Base-by-base conservation (phyloP, 1,284 basidiomycete species). In the Singerocomus rubriflavus region DNA sequence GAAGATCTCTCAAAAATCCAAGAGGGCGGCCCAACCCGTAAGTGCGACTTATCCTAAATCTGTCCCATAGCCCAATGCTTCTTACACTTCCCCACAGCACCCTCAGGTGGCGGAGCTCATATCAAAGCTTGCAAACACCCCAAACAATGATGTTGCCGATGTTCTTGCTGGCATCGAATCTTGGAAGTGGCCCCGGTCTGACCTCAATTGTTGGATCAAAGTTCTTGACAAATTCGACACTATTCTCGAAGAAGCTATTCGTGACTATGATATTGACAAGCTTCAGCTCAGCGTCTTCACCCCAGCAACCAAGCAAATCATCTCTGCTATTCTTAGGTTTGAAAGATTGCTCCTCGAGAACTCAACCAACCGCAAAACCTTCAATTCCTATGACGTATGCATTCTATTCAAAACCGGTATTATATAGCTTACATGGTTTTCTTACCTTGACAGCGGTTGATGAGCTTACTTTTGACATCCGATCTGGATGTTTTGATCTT, bases 311-410 rank as follows among this genome's bases (percentile, higher is more conserved):
- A 96, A 94, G 76, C 80, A 80, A 53, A 77, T 86, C 4, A 68
- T 97, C 13, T 82, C 87, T 55, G 85, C 90, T 64, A 87, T 99
- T 56, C 79, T 99, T 52, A 79, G 85, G 58, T 96, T 99, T 60
- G 85, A 93, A 70, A 81, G 91, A 48, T 74, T 99, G 40, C 74
- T 99, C 46, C 76, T 99, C 63, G 97, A 99, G 73, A 98, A 98
- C 70, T 97, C 95, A 52, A 99, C 96, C 42, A 99, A 97, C 67
- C 80, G 97, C 65, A 99, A 98, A 77, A 89, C 95, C 53, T 99
- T 91, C 73, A 87, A 84, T 54, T 98, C 94, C 4, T 99, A 98
- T 69, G 97, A 99, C 69, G 95, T 97, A 71, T 72, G 92, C 73
- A 21, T 32, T 31, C 44, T 50, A 43, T 46, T 27, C 2, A 36